A percentile compares a stretch with the other conserved stretches of the same genome.
Conservation (phyloP, 441 rosid genomes). For the Adansonia gregorii region DNA sequence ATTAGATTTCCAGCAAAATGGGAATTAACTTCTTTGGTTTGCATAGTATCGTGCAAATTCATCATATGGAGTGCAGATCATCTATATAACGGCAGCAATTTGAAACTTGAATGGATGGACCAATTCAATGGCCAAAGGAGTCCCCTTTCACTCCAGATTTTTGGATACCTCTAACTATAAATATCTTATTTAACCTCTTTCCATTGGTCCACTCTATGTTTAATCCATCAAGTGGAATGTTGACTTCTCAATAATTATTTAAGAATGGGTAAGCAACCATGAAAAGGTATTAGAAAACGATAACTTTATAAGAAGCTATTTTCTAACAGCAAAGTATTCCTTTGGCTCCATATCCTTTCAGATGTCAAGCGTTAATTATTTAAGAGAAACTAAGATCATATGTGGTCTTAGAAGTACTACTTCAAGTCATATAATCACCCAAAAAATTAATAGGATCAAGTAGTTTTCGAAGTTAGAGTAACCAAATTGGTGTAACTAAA, state of each 20-base stretch:
- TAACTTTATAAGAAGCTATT: neutral
- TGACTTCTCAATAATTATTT: neutral
- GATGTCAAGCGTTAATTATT: neutral
- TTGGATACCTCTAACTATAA: neutral
- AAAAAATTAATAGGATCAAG: neutral
- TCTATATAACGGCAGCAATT: neutral
- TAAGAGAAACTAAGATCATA: neutral
- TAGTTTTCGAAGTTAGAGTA: neutral
- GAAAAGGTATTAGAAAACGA: neutral
- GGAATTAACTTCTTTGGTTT: constrained; percentile 11
- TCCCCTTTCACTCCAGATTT: neutral
- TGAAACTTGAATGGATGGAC: constrained; percentile 10
- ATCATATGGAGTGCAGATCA: neutral
- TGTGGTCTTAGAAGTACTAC: neutral
- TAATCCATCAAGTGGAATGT: constrained; percentile 8
- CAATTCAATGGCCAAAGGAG: constrained; percentile 3
- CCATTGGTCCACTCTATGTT: constrained; percentile 3
- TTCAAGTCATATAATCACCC: neutral
- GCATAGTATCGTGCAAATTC: neutral
- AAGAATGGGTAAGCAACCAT: neutral
- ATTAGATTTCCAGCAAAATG: neutral
- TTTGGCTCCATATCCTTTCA: neutral
- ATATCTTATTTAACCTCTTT: neutral
- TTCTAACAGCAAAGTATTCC: neutral
- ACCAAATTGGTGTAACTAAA: neutral